Evolutionary conservation across 106 monocot species (phyloP).

Genomic region (Posidonia australis): DNA sequence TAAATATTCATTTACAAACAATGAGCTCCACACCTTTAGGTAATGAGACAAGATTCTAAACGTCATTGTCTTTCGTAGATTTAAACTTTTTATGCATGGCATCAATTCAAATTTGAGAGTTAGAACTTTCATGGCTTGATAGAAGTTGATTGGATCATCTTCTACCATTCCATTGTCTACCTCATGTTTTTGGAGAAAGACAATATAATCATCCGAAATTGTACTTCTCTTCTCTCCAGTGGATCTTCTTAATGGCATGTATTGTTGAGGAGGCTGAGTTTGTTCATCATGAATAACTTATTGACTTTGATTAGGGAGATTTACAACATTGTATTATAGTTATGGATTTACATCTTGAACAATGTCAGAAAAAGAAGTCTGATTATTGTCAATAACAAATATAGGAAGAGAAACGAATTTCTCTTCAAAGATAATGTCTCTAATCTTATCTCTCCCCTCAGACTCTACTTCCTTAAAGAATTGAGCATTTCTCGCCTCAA

Average conservation of each 20-base stretch:
- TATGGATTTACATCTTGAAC: neutral
- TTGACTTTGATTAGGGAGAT: neutral
- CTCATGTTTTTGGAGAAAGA: constrained; percentile 14
- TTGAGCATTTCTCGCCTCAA: constrained; percentile 9
- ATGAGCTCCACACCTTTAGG: neutral
- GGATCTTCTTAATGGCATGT: constrained; percentile 14
- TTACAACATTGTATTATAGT: no score
- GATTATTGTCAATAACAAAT: neutral
- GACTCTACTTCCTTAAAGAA: constrained; percentile 11
- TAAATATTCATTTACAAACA: constrained; percentile 13
- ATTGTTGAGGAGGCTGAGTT: constrained; percentile 17
- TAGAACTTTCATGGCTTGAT: constrained; percentile 6
- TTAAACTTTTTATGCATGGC: constrained; percentile 8
- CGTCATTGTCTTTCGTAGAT: neutral
- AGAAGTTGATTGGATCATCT: constrained; percentile 2
- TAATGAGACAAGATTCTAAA: constrained; percentile 5
- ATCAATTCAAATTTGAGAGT: constrained; percentile 10
- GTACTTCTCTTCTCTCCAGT: constrained; percentile 12
- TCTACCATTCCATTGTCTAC: neutral
- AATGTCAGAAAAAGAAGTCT: neutral
- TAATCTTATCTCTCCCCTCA: neutral
- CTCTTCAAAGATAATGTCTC: constrained; percentile 10
- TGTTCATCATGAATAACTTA: constrained; percentile 3
- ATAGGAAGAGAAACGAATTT: neutral
- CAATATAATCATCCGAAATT: constrained; percentile 11